Evolutionary conservation across 805 yeast species (phyloP).

Genomic region (Candida namnaoensis): DNA sequence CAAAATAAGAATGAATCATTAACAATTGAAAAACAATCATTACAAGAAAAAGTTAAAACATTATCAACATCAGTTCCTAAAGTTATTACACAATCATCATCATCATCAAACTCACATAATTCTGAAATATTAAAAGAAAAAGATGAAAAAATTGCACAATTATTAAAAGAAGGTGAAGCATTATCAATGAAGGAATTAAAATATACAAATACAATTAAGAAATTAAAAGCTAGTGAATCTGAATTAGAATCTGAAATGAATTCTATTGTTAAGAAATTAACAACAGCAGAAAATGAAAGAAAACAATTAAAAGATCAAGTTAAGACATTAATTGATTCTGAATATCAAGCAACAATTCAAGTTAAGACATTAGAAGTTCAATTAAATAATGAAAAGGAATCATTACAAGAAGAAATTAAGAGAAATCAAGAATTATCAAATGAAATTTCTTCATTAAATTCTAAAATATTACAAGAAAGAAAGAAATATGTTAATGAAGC

Average conservation of each 20-base stretch:
- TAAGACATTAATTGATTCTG: slow-evolving; percentile 13
- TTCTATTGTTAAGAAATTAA: slow-evolving; percentile 5
- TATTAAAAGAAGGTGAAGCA: slow-evolving; percentile 70
- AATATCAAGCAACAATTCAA: slow-evolving; percentile 15
- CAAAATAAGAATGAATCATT: slow-evolving; percentile 10
- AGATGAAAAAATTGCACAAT: slow-evolving; percentile 51
- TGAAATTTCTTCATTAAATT: slow-evolving; percentile 15
- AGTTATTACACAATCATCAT: neutral
- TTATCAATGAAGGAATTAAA: slow-evolving; percentile 65
- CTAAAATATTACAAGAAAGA: slow-evolving; percentile 15
- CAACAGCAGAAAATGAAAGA: slow-evolving; percentile 14
- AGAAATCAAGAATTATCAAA: slow-evolving; percentile 14
- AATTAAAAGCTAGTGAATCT: slow-evolving; percentile 39
- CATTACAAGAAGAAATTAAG: slow-evolving; percentile 11
- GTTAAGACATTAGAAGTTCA: slow-evolving; percentile 13
- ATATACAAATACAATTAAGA: slow-evolving; percentile 57
- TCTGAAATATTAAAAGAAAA: slow-evolving; percentile 28
- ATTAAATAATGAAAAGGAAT: slow-evolving; percentile 11
- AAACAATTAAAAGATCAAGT: slow-evolving; percentile 17
- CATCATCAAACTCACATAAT: slow-evolving; percentile 7
- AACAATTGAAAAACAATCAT: slow-evolving; percentile 12
- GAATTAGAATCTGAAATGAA: slow-evolving; percentile 26
- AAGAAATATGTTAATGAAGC: slow-evolving; percentile 17
- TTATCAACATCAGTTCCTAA: slow-evolving; percentile 1
- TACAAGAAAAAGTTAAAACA: slow-evolving; percentile 13